These are phyloP conservation scores for Pseudogymnoascus sp. DNA, from an alignment of 2,329 filamentous ascomycete species.

Conservation along the genomic window DNA sequence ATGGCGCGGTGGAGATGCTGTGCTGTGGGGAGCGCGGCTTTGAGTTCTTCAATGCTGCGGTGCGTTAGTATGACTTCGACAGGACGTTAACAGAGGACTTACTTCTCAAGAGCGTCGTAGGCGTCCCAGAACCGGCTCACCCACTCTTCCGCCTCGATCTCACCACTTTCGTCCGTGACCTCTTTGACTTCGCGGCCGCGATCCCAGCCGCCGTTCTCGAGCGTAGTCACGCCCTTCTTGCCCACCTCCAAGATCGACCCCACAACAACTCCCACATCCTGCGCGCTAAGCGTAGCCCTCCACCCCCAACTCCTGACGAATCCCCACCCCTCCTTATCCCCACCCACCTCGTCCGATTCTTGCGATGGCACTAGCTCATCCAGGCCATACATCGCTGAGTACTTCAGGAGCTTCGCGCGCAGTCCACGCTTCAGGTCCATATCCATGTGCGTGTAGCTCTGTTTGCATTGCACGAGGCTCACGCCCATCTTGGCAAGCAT, in stretches of 20 bases:
- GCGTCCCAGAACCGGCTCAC: slow-evolving; percentile 64
- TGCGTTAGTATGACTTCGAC: slow-evolving; percentile 37
- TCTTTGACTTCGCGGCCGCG: slow-evolving; percentile 38
- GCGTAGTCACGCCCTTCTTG: slow-evolving; percentile 36
- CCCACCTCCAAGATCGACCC: slow-evolving; percentile 92
- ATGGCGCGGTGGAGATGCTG: slow-evolving; percentile 90
- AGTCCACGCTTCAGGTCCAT: slow-evolving; percentile 89
- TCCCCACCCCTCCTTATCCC: slow-evolving; percentile 86
- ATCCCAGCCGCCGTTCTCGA: slow-evolving; percentile 27
- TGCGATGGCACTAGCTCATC: slow-evolving; percentile 84
- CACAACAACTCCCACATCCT: slow-evolving; percentile 88
- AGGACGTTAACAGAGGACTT: slow-evolving; percentile 29
- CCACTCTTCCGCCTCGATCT: slow-evolving; percentile 56
- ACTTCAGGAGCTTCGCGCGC: slow-evolving; percentile 79
- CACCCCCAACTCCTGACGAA: slow-evolving; percentile 98
- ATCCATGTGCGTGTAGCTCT: slow-evolving; percentile 97
- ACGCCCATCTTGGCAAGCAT: slow-evolving; percentile 97
- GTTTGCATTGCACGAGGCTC: slow-evolving; percentile 85
- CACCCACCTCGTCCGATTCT: slow-evolving; percentile 63
- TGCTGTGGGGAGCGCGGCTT: slow-evolving; percentile 71
- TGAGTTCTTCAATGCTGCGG: slow-evolving; percentile 65
- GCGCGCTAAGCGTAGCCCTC: slow-evolving; percentile 87
- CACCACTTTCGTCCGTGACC: slow-evolving; percentile 39
- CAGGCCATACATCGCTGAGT: slow-evolving; percentile 86
- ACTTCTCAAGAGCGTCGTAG: slow-evolving; percentile 67